Base-by-base conservation (phyloP, 306 rosid species). In the Lathyrus oleraceus region DNA sequence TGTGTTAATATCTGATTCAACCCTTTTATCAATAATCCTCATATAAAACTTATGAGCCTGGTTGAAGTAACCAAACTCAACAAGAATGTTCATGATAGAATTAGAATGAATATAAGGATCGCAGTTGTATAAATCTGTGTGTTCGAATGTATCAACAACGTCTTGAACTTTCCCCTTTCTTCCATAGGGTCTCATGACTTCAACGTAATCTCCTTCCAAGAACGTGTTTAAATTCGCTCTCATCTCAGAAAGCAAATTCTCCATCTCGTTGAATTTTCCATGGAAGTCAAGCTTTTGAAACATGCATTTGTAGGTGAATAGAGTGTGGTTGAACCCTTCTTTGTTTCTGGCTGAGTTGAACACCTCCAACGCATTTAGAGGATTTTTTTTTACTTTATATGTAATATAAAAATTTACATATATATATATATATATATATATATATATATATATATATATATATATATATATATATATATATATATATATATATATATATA, bases 1-100 rank as follows among this genome's bases (percentile, higher is more conserved):
- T 9, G 92, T 87, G 69, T 88, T 88, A 20, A 88, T 93, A 82
- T 92, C 98, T 8, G 96, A 83, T 75, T 49, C 30, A 68, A 92
- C 79, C 78, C 87, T 76, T 61, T 78, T 81, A 65, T 83, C 89
- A 68, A 62, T 80, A 96, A 92, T 92, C 44, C 87, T 84, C 87
- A 92, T 75, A 71, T 87, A 92, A 48, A 85, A 85, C 63, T 89
- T 92, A 73, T 92, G 98, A 0, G 96, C 95, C 60, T 90, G 96
- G 71, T 79, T 63, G 45, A 77, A 81, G 74, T 81, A 88, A 7
- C 87, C 84, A 16, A 47, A 77, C 78, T 90, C 93, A 47, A 90
- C 81, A 0, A 92, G 79, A 61, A 86, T 78, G 72, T 92, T 92
- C 96, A 88, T 90, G 62, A 88, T 85, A 13, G 79, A 82, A 49